Base-by-base conservation (phyloP, 176 grass and related monocot species). In the Zizania latifolia region DNA sequence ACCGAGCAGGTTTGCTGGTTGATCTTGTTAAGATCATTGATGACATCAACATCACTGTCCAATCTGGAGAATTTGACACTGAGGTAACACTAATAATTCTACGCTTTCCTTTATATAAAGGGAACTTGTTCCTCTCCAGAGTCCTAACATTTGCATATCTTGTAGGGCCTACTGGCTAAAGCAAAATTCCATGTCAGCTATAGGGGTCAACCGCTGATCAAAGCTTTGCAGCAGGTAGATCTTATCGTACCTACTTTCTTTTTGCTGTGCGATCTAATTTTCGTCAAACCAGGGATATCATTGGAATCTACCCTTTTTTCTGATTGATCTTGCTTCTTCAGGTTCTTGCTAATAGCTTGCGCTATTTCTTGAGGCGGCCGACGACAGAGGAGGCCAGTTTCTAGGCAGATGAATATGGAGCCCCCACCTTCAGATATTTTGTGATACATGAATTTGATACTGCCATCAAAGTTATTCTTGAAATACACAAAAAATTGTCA, bases 141-240 rank as follows among this genome's bases (percentile, higher is more conserved):
- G 19, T 53, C 13, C 34, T 86, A 59, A 82, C 24, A 78, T 67
- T 78, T 13, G 10, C 69, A 22, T 22, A 58, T 79, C 51, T 61
- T 86, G 50, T 64, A 99, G 95, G 95, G 95, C 21, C 68, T 99
- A 46, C 40, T 99, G 53, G 95, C 95, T 22, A 99, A 94, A 86
- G 95, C 95, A 51, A 99, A 94, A 85, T 94, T 99, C 60, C 95
- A 99, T 85, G 91, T 94, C 68, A 94, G 89, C 56, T 99, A 99
- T 71, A 76, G 82, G 78, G 92, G 85, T 38, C 89, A 84, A 78
- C 23, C 84, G 39, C 61, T 99, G 56, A 88, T 50, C 59, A 77
- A 90, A 65, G 75, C 75, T 75, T 84, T 94, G 73, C 72, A 92
- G 82, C 89, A 92, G 76, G 95, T 90, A 92, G 83, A 71, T 27